phyloP scores from a whole-genome alignment of 2,329 filamentous ascomycete species.

The Monosporascus sp. region DNA sequence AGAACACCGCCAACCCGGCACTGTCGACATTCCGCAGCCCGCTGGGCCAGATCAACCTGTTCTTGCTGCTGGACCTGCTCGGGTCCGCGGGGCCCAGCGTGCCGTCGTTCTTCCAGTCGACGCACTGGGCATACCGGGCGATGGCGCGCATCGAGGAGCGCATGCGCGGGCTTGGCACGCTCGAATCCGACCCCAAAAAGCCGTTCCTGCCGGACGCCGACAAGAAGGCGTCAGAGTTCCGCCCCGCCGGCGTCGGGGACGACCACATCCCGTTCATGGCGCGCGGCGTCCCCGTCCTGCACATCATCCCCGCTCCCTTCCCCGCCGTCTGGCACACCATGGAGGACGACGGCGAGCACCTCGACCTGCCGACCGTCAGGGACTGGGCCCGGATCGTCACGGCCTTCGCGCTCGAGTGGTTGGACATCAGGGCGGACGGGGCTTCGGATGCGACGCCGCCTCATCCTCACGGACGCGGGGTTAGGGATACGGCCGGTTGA shows the following conservation, averaged over 20 bases:
- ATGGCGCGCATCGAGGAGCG: constrained; percentile 61
- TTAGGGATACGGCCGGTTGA: neutral
- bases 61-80: constrained; percentile 70
- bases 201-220: constrained; percentile 53
- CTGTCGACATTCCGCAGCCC: constrained; percentile 64
- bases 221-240: constrained; percentile 34
- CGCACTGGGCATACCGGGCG: constrained; percentile 74
- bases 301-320: constrained; percentile 69
- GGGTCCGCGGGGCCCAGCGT: constrained; percentile 55
- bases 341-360: constrained; percentile 65
- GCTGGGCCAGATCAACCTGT: constrained; percentile 67
- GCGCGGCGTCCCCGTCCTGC: constrained; percentile 68
- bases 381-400: constrained; percentile 72
- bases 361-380: constrained; percentile 65
- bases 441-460: neutral
- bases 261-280: constrained; percentile 75
- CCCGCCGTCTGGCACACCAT: constrained; percentile 68
- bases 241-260: constrained; percentile 49
- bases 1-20: constrained; percentile 57
- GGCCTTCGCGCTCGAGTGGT: constrained; percentile 73
- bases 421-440: constrained; percentile 54
- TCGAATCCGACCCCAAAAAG: constrained; percentile 33
- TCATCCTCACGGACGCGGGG: neutral
- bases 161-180: constrained; percentile 51
- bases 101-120: constrained; percentile 69